phyloP scores from a whole-genome alignment of 2,329 filamentous ascomycete genomes.

The Aureobasidium mangrovei region DNA sequence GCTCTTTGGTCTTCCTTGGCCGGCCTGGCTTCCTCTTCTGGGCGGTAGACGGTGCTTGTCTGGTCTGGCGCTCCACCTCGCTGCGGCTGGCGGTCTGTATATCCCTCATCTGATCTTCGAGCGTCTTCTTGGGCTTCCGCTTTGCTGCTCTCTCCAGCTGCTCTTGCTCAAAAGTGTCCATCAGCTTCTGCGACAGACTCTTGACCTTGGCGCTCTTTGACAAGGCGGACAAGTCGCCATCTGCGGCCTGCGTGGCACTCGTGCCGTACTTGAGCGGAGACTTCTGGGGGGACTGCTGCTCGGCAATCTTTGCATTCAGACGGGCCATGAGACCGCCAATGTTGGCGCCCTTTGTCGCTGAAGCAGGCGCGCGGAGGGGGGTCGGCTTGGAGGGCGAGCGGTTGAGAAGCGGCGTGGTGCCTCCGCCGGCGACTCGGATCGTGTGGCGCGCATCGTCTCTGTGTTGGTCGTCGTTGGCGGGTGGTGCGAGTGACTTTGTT shows the following conservation, averaged over 20 bases:
- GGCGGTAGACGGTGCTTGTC: not conserved
- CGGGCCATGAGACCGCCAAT: constrained; percentile 9
- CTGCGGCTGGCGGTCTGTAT: constrained; percentile 21
- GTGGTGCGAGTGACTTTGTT: constrained; percentile 6
- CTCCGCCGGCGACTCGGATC: constrained; percentile 1
- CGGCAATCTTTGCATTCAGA: constrained; percentile 8
- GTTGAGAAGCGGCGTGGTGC: not conserved
- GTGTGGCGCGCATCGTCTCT: constrained; percentile 10
- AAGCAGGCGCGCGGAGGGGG: not conserved
- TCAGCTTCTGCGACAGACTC: not conserved
- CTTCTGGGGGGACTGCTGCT: not conserved
- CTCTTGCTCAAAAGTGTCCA: constrained; percentile 1
- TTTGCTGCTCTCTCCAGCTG: constrained; percentile 14
- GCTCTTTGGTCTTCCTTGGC: constrained; percentile 15
- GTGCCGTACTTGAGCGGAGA: not conserved
- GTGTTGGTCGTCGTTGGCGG: not conserved
- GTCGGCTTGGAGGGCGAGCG: constrained; percentile 4
- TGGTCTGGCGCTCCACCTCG: not conserved
- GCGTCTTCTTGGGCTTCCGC: constrained; percentile 23
- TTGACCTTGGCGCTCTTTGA: not conserved
- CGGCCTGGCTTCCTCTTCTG: constrained; percentile 2
- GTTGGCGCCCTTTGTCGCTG: constrained; percentile 13
- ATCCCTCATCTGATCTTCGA: constrained; percentile 27
- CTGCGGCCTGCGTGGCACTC: not conserved
- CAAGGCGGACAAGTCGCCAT: not conserved